These are phyloP conservation scores for Alternaria gansuensis DNA, from an alignment of 2,329 filamentous ascomycete species.

Conservation along the genomic window DNA sequence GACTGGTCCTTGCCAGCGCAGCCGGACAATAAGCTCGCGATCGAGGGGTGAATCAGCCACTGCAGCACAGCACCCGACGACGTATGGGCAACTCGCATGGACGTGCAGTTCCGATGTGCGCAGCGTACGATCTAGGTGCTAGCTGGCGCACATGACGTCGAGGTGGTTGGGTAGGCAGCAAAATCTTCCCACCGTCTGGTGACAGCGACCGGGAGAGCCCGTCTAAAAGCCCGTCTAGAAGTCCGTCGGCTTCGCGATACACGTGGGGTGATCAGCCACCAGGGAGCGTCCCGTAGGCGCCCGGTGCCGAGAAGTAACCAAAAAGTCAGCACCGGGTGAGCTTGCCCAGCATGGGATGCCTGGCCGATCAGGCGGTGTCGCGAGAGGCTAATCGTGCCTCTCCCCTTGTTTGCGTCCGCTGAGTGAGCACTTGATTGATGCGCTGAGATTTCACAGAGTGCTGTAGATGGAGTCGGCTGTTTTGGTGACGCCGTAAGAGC, in stretches of 20 bases:
- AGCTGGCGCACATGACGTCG: conserved; percentile 28
- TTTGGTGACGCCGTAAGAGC: conserved; percentile 15
- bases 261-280: conserved; percentile 35
- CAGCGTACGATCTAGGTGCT: conserved; percentile 10
- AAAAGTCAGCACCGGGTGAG: conserved; percentile 6
- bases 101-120: conserved; percentile 15
- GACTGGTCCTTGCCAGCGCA: conserved; percentile 29
- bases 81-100: conserved; percentile 5
- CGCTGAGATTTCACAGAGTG: conserved; percentile 16
- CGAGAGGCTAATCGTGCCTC: conserved; percentile 1
- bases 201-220: conserved; percentile 28
- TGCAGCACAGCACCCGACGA: conserved; percentile 7
- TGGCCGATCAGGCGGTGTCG: conserved; percentile 26
- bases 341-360: conserved; percentile 17
- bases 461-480: conserved; percentile 20
- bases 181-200: conserved; percentile 28
- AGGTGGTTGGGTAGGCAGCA: conserved; percentile 8
- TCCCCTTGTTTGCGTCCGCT: conserved; percentile 1
- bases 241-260: conserved; percentile 14
- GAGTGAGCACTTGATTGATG: conserved; percentile 14
- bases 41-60: conserved; percentile 5
- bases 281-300: conserved; percentile 27
- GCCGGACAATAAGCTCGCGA: conserved; percentile 9
- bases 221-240: conserved; percentile 10
- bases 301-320: conserved; percentile 18